Base-by-base conservation (phyloP, 495 filamentous ascomycete genomes). In the Aspergillus nanangensis region DNA sequence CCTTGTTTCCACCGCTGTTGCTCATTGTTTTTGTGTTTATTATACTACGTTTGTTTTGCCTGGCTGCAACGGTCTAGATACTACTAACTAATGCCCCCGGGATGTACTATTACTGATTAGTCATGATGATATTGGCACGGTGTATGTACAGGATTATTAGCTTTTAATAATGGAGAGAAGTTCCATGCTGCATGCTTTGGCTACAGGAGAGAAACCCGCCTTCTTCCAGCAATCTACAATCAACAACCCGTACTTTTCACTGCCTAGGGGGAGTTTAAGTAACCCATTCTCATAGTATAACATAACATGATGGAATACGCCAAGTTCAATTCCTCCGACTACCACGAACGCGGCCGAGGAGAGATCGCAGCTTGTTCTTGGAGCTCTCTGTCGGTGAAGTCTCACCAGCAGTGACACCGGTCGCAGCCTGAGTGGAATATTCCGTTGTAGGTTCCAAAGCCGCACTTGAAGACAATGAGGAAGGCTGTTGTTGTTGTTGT, bases 311-410 rank as follows among this genome's bases (percentile, higher is more conserved):
- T n/a, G n/a, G n/a, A n/a, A n/a, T n/a, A n/a, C n/a, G n/a, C 46
- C 20, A 49, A 41, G 50, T 41, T 8, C 33, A 51, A 35, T 32
- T 9, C 23, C 51, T 58, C 1, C 56, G 51, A 31, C 53, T 55
- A 8, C 48, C 54, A 29, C 60, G 55, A 34, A n/a, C n/a, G n/a
- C n/a, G n/a, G n/a, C 20, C 47, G 25, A 66, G 45, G 8, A 66
- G 40, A 22, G 41, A 51, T 8, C 54, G 54, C 33, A 67, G 39
- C 13, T 57, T 56, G 15, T 51, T 32, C 27, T 41, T 44, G 13
- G 63, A 54, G 39, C 45, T 42, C 17, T 51, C 60, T 10, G 50
- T 17, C 8, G 38, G 13, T 17, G 53, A 42, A 19, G 48, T 13
- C 20, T 60, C 57, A 2, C 52, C 17, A 33, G 45, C 25, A 11